These are phyloP conservation scores for Wickerhamiella qilinensis DNA, from an alignment of 805 yeast species.

Conservation along the genomic window DNA sequence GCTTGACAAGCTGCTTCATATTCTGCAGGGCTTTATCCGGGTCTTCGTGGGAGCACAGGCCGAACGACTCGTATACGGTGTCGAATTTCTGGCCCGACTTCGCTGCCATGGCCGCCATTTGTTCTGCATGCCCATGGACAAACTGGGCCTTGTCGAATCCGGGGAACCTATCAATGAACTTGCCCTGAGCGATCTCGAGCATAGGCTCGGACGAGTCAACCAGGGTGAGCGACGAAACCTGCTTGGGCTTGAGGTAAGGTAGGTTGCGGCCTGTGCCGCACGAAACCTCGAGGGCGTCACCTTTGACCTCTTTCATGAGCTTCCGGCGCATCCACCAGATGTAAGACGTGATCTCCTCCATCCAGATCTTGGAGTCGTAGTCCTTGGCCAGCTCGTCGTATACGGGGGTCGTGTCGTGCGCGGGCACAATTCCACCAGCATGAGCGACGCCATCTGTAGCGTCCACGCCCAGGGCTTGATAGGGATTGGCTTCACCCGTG, in stretches of 20 bases:
- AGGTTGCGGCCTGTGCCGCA: conserved; percentile 95
- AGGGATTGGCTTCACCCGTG: conserved; percentile 20
- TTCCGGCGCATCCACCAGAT: conserved; percentile 49
- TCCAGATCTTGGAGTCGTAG: conserved; percentile 65
- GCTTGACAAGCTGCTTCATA: conserved; percentile 57
- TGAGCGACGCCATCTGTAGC: conserved; percentile 7
- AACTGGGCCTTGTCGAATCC: conserved; percentile 59
- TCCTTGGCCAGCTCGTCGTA: conserved; percentile 58
- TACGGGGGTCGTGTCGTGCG: conserved; percentile 51
- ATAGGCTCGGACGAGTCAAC: conserved; percentile 72
- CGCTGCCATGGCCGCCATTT: conserved; percentile 41
- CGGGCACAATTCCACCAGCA: conserved; percentile 8
- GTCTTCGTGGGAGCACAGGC: conserved; percentile 88
- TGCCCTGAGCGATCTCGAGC: conserved; percentile 65
- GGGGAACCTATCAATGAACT: conserved; percentile 56
- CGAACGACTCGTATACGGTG: conserved; percentile 86
- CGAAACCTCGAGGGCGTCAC: conserved; percentile 87
- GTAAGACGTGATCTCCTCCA: conserved; percentile 41
- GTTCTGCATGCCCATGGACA: conserved; percentile 83
- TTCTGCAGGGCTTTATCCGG: conserved; percentile 70
- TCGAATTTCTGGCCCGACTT: conserved; percentile 45
- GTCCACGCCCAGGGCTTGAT: conserved; percentile 9
- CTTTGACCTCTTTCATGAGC: conserved; percentile 60
- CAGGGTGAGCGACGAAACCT: conserved; percentile 60
- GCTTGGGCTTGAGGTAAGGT: conserved; percentile 46